These are phyloP conservation scores for Cucumis cinereus DNA, from an alignment of 306 rosid genomes.

Conservation along the genomic window DNA sequence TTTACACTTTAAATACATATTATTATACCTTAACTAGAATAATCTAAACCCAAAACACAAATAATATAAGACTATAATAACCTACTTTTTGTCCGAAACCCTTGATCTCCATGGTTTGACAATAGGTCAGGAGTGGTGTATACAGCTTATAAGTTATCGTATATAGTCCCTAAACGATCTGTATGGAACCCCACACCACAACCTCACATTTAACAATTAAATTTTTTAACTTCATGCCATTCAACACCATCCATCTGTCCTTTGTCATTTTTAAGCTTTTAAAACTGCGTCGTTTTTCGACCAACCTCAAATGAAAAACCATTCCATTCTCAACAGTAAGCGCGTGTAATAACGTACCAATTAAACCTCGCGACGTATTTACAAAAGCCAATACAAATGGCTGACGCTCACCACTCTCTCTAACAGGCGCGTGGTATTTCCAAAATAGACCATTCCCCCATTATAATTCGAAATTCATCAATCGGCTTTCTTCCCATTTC, in stretches of 20 bases:
- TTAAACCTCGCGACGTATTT: neutral
- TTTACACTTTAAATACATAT: no score
- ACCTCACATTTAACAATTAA: neutral
- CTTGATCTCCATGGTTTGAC: no score
- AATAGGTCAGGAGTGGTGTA: no score
- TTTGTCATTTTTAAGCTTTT: neutral
- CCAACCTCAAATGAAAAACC: neutral
- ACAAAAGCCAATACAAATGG: neutral
- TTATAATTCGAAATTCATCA: neutral
- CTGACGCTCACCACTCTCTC: neutral
- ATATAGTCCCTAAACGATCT: no score
- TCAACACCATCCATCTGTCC: neutral
- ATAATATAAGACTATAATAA: no score
- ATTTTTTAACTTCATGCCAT: neutral
- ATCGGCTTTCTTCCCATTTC: neutral
- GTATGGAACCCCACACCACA: no score
- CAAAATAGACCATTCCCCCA: neutral
- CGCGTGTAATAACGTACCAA: neutral
- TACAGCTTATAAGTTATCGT: no score
- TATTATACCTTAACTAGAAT: no score
- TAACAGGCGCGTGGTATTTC: neutral
- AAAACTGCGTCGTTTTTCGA: conserved; percentile 1
- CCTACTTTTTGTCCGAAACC: no score
- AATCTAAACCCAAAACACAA: no score
- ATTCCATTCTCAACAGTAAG: neutral